phyloP scores from a whole-genome alignment of 352 stramenopile species.

The Pythium pyrilobum region DNA sequence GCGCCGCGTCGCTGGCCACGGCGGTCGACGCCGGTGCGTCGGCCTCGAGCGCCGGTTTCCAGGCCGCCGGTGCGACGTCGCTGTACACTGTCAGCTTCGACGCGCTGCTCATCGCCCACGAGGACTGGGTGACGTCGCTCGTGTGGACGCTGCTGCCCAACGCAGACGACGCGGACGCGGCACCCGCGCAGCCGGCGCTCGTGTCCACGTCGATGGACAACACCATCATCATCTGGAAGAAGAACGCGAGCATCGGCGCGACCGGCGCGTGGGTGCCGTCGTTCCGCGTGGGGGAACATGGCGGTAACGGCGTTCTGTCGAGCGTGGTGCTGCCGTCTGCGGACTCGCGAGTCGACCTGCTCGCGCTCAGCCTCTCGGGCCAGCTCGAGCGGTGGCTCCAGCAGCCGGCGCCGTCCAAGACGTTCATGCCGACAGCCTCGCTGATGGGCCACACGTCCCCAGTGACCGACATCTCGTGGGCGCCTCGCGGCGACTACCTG shows the following conservation, averaged over 20 bases:
- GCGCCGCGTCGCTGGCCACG: not conserved
- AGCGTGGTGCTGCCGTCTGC: slow-evolving; percentile 27
- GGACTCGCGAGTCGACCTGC: slow-evolving; percentile 33
- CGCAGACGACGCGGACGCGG: not conserved
- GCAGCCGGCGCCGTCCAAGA: slow-evolving; percentile 35
- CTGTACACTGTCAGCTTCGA: slow-evolving; percentile 59
- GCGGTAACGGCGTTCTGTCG: slow-evolving; percentile 46
- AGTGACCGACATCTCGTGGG: slow-evolving; percentile 69
- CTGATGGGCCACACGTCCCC: slow-evolving; percentile 49
- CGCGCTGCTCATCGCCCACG: slow-evolving; percentile 59
- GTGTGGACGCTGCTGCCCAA: slow-evolving; percentile 35
- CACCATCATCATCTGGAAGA: slow-evolving; percentile 59
- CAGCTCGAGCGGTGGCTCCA: slow-evolving; percentile 68
- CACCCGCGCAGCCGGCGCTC: slow-evolving; percentile 14
- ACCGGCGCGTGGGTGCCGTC: slow-evolving; percentile 36
- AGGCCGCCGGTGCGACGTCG: slow-evolving; percentile 16
- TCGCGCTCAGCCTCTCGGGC: slow-evolving; percentile 56
- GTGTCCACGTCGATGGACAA: slow-evolving; percentile 80
- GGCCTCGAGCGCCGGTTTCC: slow-evolving; percentile 28
- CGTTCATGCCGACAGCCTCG: slow-evolving; percentile 45
- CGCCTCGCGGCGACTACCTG: slow-evolving; percentile 50
- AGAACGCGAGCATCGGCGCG: slow-evolving; percentile 8
- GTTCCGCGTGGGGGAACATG: slow-evolving; percentile 51
- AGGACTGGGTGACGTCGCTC: slow-evolving; percentile 79
- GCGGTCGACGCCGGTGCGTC: not conserved